Evolutionary conservation across 331 rosid genomes (phyloP).

Genomic region (Erythrophleum ivorense): DNA sequence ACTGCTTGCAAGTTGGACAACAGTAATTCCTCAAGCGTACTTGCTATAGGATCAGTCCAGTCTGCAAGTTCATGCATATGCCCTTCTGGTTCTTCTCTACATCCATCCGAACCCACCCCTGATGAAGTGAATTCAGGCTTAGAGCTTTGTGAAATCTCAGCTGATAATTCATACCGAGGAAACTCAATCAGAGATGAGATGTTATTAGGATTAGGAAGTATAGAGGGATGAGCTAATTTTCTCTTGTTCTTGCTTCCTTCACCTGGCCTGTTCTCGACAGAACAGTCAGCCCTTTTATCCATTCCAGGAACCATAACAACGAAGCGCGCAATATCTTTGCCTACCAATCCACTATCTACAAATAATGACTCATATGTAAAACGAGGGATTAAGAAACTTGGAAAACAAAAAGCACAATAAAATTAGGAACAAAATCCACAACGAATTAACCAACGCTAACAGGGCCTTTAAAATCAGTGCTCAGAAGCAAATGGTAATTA

Average conservation of each 20-base stretch:
- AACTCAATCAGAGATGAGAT: constrained; percentile 32
- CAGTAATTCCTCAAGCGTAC: constrained; percentile 57
- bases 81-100: constrained; percentile 29
- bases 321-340: constrained; percentile 27
- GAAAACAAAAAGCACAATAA: constrained; percentile 18
- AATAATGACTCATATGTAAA: constrained; percentile 26
- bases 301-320: constrained; percentile 39
- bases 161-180: constrained; percentile 33
- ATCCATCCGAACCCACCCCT: constrained; percentile 28
- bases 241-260: constrained; percentile 48
- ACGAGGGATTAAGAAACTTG: constrained; percentile 18
- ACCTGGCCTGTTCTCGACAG: constrained; percentile 32
- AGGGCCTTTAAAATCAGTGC: constrained; percentile 7
- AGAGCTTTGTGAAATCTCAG: background rate
- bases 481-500: background rate
- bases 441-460: constrained; percentile 23
- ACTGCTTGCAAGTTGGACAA: constrained; percentile 53
- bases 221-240: constrained; percentile 43
- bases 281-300: constrained; percentile 42
- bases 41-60: constrained; percentile 63
- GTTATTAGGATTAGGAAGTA: constrained; percentile 15
- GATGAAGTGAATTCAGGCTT: constrained; percentile 24
- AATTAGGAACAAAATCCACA: constrained; percentile 14
- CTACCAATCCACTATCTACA: constrained; percentile 38
- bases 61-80: constrained; percentile 45